Evolutionary conservation across 805 yeast species (phyloP).

Genomic region (Isabelozyma heimii): DNA sequence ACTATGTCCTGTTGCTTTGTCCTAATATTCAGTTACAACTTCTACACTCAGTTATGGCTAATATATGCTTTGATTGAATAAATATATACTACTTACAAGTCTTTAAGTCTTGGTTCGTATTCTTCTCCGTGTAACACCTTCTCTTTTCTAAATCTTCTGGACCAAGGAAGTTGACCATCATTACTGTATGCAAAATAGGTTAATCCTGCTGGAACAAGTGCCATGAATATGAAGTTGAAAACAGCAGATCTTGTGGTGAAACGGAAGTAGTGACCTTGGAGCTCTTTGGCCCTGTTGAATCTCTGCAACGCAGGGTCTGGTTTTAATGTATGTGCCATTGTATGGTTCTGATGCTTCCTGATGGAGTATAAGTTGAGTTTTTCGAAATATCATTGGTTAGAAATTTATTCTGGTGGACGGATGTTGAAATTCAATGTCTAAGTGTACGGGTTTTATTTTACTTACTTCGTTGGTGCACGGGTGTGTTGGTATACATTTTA

Average conservation of each 20-base stretch:
- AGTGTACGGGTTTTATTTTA: no score
- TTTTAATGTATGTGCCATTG: conserved; percentile 43
- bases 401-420: no score
- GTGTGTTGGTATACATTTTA: neutral
- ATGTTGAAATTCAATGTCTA: neutral
- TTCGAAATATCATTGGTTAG: neutral
- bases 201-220: conserved; percentile 35
- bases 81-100: conserved; percentile 23
- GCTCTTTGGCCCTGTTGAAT: conserved; percentile 42
- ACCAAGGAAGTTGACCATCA: conserved; percentile 36
- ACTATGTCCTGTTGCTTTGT: no score
- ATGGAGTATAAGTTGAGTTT: neutral
- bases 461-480: neutral
- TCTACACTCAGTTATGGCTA: no score
- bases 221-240: conserved; percentile 36
- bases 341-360: neutral
- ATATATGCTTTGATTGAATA: neutral
- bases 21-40: no score
- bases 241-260: conserved; percentile 37
- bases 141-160: conserved; percentile 33
- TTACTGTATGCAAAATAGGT: conserved; percentile 32
- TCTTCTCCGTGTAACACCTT: conserved; percentile 34
- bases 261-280: conserved; percentile 39
- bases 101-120: conserved; percentile 43
- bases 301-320: conserved; percentile 42